Conservation (phyloP, 2,329 filamentous ascomycete species). For the Alternaria angustiovoidea region DNA sequence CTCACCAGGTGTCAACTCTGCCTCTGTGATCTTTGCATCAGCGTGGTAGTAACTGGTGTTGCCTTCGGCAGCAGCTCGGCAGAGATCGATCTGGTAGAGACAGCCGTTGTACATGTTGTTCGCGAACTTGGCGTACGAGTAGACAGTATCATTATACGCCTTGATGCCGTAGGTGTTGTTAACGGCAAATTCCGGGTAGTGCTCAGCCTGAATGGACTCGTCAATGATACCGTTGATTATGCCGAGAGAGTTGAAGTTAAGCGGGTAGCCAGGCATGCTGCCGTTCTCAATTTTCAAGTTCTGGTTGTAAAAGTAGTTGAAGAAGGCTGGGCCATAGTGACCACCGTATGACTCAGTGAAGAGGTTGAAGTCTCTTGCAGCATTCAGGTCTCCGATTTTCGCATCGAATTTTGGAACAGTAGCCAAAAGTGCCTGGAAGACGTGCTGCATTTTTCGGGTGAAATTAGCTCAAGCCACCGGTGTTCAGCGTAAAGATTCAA, state of each 20-base stretch:
- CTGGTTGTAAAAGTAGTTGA: slow-evolving; percentile 65
- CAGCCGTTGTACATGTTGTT: slow-evolving; percentile 59
- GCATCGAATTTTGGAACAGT: slow-evolving; percentile 34
- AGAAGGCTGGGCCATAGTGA: slow-evolving; percentile 64
- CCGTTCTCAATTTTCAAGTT: slow-evolving; percentile 64
- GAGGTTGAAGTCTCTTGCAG: slow-evolving; percentile 58
- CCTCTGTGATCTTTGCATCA: slow-evolving; percentile 22
- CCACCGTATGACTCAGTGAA: slow-evolving; percentile 64
- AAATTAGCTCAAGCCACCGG: background rate
- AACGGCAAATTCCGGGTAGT: slow-evolving; percentile 62
- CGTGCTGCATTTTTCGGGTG: slow-evolving; percentile 20
- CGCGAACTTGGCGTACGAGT: slow-evolving; percentile 67
- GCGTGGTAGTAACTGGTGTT: slow-evolving; percentile 30
- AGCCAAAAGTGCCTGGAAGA: slow-evolving; percentile 34
- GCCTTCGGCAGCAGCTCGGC: slow-evolving; percentile 56
- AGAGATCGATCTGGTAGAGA: slow-evolving; percentile 59
- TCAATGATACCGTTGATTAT: slow-evolving; percentile 58
- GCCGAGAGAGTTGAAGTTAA: slow-evolving; percentile 64
- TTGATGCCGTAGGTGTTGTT: slow-evolving; percentile 66
- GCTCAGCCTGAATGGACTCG: slow-evolving; percentile 58
- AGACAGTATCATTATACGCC: slow-evolving; percentile 65
- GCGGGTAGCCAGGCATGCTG: slow-evolving; percentile 56
- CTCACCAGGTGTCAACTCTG: slow-evolving; percentile 39
- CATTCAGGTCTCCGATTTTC: slow-evolving; percentile 44
- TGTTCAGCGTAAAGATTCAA: slow-evolving; percentile 15